A percentile compares a stretch with the other conserved stretches of the same genome.
Evolutionary conservation across 148 eudicot genomes (phyloP).

Genomic region (Diospyros kaki): DNA sequence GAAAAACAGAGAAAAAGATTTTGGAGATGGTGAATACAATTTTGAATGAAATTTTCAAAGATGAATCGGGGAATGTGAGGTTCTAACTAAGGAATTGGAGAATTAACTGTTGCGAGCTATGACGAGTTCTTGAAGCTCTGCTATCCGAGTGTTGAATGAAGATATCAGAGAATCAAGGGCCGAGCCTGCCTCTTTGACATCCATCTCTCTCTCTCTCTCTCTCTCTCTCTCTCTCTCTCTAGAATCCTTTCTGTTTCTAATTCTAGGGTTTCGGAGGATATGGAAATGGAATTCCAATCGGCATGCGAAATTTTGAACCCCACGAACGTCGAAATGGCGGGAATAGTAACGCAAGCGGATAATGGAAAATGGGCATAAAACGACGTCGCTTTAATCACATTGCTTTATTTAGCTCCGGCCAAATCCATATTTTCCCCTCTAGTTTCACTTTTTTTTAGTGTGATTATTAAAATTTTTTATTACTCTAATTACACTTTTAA

Average conservation of each 20-base stretch:
- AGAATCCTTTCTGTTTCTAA: background rate
- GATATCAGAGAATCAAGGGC: conserved; percentile 61
- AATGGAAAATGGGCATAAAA: no score
- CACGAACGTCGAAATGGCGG: no score
- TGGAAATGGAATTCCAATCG: background rate
- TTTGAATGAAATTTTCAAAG: background rate
- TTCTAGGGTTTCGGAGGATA: conserved; percentile 1
- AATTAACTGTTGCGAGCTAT: conserved; percentile 78
- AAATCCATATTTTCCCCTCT: no score
- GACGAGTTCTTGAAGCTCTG: conserved; percentile 84
- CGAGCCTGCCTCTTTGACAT: conserved; percentile 54
- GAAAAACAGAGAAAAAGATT: background rate
- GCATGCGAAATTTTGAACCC: background rate
- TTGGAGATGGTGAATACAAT: background rate
- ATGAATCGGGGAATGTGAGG: background rate
- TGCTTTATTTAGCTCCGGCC: no score
- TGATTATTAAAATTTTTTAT: no score
- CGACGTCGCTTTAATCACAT: no score
- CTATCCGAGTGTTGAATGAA: conserved; percentile 67
- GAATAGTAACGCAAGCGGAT: no score
- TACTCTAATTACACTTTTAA: no score
- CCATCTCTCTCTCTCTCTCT: conserved; percentile 41
- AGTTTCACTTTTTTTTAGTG: no score
- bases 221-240: background rate
- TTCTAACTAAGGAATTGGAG: background rate